Evolutionary conservation across 78 protist species (phyloP).

Genomic region (Dictyostelium firmibasis): DNA sequence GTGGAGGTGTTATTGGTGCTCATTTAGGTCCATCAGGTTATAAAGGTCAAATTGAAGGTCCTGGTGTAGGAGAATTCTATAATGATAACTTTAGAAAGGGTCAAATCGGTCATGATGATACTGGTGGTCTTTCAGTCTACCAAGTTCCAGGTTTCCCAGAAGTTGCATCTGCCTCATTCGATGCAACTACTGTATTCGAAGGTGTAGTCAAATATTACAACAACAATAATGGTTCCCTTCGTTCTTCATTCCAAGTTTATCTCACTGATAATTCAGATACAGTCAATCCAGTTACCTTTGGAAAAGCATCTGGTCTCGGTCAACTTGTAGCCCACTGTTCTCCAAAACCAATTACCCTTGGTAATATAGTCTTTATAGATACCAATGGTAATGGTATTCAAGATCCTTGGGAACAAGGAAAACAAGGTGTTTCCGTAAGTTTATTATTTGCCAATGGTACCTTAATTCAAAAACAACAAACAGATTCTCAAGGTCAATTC

Average conservation of each 20-base stretch:
- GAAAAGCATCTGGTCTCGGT: constrained; percentile 61
- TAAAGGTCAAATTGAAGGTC: constrained; percentile 42
- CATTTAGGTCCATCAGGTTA: constrained; percentile 50
- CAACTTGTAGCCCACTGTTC: constrained; percentile 40
- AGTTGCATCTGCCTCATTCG: constrained; percentile 17
- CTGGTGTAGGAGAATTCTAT: constrained; percentile 61
- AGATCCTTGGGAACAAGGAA: constrained; percentile 53
- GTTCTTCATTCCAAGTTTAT: not conserved
- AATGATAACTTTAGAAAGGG: constrained; percentile 51
- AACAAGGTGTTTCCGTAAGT: not conserved
- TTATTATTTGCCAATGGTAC: not conserved
- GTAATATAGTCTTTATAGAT: constrained; percentile 48
- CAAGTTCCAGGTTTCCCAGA: constrained; percentile 60
- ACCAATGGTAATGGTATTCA: constrained; percentile 31
- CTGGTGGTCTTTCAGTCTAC: constrained; percentile 20
- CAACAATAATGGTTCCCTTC: constrained; percentile 26
- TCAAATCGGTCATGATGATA: constrained; percentile 33
- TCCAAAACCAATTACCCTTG: constrained; percentile 25
- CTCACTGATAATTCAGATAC: not conserved
- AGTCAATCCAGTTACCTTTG: constrained; percentile 26
- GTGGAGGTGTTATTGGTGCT: constrained; percentile 24
- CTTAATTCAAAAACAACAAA: not conserved
- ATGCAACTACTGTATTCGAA: constrained; percentile 16
- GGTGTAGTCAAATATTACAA: constrained; percentile 49
- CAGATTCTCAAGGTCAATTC: constrained; percentile 39